Evolutionary conservation across 2,329 filamentous ascomycete species (phyloP).

Genomic region (Diplodia mutila): DNA sequence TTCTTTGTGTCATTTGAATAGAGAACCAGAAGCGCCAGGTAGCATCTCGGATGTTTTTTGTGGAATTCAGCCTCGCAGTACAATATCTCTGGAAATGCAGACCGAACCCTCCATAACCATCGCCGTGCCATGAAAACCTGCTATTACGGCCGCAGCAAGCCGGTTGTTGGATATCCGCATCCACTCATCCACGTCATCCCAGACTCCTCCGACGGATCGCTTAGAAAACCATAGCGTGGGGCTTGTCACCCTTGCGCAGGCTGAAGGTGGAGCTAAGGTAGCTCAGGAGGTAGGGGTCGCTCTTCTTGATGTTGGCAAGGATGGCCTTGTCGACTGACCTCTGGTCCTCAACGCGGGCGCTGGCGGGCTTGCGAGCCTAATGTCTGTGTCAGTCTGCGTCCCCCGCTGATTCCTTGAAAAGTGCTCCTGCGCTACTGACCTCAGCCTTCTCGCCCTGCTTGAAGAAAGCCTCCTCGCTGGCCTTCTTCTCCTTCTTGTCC

Average conservation of each 20-base stretch:
- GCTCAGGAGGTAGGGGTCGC: slow-evolving; percentile 82
- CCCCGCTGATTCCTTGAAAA: background rate
- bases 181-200: slow-evolving; percentile 29
- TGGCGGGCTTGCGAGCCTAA: slow-evolving; percentile 95
- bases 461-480: slow-evolving; percentile 98
- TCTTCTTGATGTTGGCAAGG: slow-evolving; percentile 94
- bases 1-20: slow-evolving; percentile 25
- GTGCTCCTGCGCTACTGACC: slow-evolving; percentile 61
- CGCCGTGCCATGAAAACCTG: slow-evolving; percentile 37
- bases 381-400: slow-evolving; percentile 30
- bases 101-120: slow-evolving; percentile 44
- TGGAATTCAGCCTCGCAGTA: slow-evolving; percentile 48
- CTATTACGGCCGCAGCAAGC: slow-evolving; percentile 47
- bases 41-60: slow-evolving; percentile 30
- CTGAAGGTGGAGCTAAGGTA: slow-evolving; percentile 97
- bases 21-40: slow-evolving; percentile 26
- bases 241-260: slow-evolving; percentile 98
- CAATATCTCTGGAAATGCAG: slow-evolving; percentile 46
- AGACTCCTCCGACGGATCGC: slow-evolving; percentile 30
- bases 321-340: slow-evolving; percentile 98
- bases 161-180: slow-evolving; percentile 46
- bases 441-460: slow-evolving; percentile 97
- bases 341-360: slow-evolving; percentile 93
- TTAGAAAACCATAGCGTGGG: slow-evolving; percentile 99
- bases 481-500: slow-evolving; percentile 95